Conservation (phyloP, 768 basidiomycete genomes). For the Calvatia gigantea region DNA sequence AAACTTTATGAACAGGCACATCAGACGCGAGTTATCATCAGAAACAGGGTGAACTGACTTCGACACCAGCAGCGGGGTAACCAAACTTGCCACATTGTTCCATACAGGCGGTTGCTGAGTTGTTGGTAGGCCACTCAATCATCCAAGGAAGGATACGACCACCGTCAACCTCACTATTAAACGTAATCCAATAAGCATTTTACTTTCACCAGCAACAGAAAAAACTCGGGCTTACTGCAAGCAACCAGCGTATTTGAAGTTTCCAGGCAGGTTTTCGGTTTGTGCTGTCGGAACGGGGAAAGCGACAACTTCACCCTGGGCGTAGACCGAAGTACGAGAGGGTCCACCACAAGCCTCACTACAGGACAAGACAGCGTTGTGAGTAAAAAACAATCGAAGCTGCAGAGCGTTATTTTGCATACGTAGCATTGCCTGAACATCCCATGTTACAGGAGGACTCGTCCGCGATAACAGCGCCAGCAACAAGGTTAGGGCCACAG, state of each 20-base stretch:
- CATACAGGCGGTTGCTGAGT: slow-evolving; percentile 62
- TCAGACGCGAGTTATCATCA: neutral
- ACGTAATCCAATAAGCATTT: neutral
- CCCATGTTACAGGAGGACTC: slow-evolving; percentile 65
- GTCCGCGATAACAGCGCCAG: slow-evolving; percentile 50
- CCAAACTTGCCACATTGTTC: slow-evolving; percentile 69
- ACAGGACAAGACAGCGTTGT: neutral
- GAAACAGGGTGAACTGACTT: slow-evolving; percentile 28
- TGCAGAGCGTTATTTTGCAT: slow-evolving; percentile 26
- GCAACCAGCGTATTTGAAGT: slow-evolving; percentile 67
- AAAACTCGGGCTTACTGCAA: slow-evolving; percentile 41
- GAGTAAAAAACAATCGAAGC: neutral
- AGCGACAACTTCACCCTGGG: slow-evolving; percentile 44
- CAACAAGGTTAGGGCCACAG: slow-evolving; percentile 65
- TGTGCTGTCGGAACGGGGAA: slow-evolving; percentile 57
- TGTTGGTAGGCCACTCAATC: slow-evolving; percentile 55
- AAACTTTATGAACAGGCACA: slow-evolving; percentile 30
- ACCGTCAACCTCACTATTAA: slow-evolving; percentile 43
- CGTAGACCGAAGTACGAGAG: slow-evolving; percentile 69
- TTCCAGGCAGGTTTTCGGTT: slow-evolving; percentile 55
- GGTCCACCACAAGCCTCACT: slow-evolving; percentile 74
- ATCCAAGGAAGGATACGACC: slow-evolving; percentile 57
- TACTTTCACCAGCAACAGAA: neutral
- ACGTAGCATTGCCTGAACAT: slow-evolving; percentile 70
- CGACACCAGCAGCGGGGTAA: slow-evolving; percentile 67